Evolutionary conservation across 306 rosid species (phyloP).

Genomic region (Ormosia semicastrata): DNA sequence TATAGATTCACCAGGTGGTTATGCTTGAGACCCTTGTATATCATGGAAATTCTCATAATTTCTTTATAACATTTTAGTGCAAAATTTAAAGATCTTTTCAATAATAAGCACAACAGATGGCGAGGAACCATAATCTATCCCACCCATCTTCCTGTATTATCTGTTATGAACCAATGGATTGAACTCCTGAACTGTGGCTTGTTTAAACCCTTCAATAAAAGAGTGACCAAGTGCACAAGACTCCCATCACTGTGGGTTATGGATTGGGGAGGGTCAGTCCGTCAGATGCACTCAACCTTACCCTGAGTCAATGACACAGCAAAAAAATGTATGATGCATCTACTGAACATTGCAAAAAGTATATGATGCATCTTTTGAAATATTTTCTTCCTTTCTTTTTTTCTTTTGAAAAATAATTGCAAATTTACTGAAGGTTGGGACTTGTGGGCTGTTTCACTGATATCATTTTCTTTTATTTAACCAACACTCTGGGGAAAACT

Average conservation of each 20-base stretch:
- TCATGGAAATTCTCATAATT: neutral
- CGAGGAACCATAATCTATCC: neutral
- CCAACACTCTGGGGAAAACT: neutral
- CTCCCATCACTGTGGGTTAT: neutral
- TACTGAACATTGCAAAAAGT: too few relatives aligned
- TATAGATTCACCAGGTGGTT: neutral
- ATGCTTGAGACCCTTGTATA: neutral
- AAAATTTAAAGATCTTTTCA: constrained; percentile 5
- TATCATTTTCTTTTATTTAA: neutral
- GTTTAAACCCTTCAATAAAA: neutral
- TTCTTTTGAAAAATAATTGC: neutral
- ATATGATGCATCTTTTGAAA: neutral
- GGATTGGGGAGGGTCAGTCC: neutral
- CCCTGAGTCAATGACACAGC: neutral
- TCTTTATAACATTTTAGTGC: neutral
- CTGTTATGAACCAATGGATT: neutral
- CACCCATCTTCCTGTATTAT: neutral
- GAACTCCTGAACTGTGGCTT: neutral
- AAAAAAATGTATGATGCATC: neutral
- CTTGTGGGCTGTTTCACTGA: neutral
- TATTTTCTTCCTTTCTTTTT: neutral
- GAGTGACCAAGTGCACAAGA: neutral
- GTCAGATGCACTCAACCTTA: neutral
- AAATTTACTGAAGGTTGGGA: neutral
- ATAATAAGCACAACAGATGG: neutral